phyloP scores from a whole-genome alignment of 129 eudicot genomes.

The Arctium minus region DNA sequence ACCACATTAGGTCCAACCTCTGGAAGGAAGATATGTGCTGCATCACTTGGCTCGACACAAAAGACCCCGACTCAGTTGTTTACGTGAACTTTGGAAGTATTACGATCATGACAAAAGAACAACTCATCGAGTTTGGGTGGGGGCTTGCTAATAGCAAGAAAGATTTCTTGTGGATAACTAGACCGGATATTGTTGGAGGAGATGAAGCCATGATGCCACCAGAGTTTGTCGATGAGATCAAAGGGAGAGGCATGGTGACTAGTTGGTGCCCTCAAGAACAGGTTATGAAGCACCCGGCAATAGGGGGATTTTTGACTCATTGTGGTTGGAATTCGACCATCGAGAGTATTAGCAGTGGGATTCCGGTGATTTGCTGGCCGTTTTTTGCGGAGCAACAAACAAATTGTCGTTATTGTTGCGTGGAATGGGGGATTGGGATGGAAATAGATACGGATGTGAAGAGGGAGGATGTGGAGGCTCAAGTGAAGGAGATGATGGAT shows the following conservation, averaged over 20 bases:
- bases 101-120: conserved; percentile 17
- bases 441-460: conserved; percentile 36
- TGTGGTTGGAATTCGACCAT: conserved; percentile 44
- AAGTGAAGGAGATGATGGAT: conserved; percentile 37
- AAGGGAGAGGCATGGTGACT: conserved; percentile 30
- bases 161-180: conserved; percentile 36
- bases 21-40: conserved; percentile 26
- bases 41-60: conserved; percentile 19
- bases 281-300: conserved; percentile 31
- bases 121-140: conserved; percentile 23
- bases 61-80: conserved; percentile 12
- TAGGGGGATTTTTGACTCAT: conserved; percentile 43
- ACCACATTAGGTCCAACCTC: conserved; percentile 13
- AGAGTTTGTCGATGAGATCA: conserved; percentile 35
- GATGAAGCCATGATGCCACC: conserved; percentile 36
- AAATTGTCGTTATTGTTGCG: conserved; percentile 33
- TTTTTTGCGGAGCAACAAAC: conserved; percentile 50
- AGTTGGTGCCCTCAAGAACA: conserved; percentile 52
- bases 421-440: conserved; percentile 38
- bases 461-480: conserved; percentile 28
- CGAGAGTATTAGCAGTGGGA: conserved; percentile 37
- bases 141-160: conserved; percentile 32
- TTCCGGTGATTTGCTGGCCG: conserved; percentile 48
- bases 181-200: conserved; percentile 49
- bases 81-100: conserved; percentile 31